Evolutionary conservation across 1,284 basidiomycete species (phyloP).

Genomic region (Melampsora allii-populina): DNA sequence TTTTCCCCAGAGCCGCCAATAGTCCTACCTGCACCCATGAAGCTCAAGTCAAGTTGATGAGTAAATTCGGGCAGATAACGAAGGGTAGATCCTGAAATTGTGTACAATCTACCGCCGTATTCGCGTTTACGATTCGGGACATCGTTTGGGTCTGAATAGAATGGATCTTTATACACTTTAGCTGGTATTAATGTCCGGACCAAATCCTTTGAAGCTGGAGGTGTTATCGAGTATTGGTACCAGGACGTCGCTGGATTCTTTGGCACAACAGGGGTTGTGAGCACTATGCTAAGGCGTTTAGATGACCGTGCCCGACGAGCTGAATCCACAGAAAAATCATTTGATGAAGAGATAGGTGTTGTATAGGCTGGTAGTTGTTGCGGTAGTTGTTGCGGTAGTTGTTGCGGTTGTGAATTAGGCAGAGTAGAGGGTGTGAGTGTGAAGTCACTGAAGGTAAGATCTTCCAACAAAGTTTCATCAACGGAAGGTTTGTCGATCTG

Average conservation of each 20-base stretch:
- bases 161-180: slow-evolving; percentile 70
- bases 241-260: slow-evolving; percentile 31
- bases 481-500: neutral
- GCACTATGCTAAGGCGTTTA: slow-evolving; percentile 23
- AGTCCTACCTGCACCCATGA: neutral
- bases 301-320: neutral
- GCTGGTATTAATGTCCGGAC: slow-evolving; percentile 61
- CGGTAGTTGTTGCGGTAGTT: neutral
- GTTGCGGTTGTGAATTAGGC: neutral
- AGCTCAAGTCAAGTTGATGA: slow-evolving; percentile 11
- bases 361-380: neutral
- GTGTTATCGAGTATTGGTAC: slow-evolving; percentile 59
- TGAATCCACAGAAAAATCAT: neutral
- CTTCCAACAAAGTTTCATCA: neutral
- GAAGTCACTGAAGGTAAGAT: slow-evolving; percentile 1
- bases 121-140: slow-evolving; percentile 67
- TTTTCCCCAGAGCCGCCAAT: slow-evolving; percentile 1
- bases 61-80: slow-evolving; percentile 52
- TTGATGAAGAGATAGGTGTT: neutral
- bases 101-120: slow-evolving; percentile 74
- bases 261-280: slow-evolving; percentile 15
- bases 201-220: slow-evolving; percentile 62
- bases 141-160: slow-evolving; percentile 72
- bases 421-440: neutral
- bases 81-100: slow-evolving; percentile 58